A percentile compares a stretch with the other conserved stretches of the same genome.
Evolutionary conservation across 2,329 filamentous ascomycete species (phyloP).

Genomic region (Calonectria ilicicola): DNA sequence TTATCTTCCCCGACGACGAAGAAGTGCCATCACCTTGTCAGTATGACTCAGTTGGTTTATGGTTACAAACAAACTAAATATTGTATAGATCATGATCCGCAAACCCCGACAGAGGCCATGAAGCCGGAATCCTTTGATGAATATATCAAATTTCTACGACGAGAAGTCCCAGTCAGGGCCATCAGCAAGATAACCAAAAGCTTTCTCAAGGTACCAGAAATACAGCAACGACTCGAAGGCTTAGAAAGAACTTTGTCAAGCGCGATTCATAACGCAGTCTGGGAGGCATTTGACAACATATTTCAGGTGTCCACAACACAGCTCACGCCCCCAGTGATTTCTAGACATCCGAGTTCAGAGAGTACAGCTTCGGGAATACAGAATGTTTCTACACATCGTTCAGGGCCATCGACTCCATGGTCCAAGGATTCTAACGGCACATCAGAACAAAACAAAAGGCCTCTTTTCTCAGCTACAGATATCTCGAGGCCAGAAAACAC

Average conservation of each 20-base stretch:
- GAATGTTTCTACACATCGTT: too few species aligned
- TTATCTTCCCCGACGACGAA: slow-evolving; percentile 17
- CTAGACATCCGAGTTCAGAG: too few species aligned
- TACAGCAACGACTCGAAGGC: slow-evolving; percentile 1
- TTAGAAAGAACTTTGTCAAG: background rate
- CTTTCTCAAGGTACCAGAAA: slow-evolving; percentile 14
- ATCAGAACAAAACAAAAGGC: too few species aligned
- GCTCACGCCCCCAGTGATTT: too few species aligned
- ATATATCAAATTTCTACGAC: slow-evolving; percentile 16
- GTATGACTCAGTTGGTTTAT: background rate
- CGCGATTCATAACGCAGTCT: slow-evolving; percentile 17
- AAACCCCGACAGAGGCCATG: background rate
- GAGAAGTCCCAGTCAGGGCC: slow-evolving; percentile 16
- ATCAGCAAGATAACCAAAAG: slow-evolving; percentile 7
- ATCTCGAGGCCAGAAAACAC: too few species aligned
- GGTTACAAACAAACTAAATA: background rate
- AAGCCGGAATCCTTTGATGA: background rate
- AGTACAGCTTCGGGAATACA: too few species aligned
- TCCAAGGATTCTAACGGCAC: too few species aligned
- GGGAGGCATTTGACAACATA: slow-evolving; percentile 26
- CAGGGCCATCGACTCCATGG: too few species aligned
- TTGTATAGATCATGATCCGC: slow-evolving; percentile 7
- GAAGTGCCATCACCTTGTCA: slow-evolving; percentile 30
- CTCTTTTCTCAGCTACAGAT: too few species aligned
- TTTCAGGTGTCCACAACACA: background rate